Evolutionary conservation across 495 filamentous ascomycete genomes (phyloP), one percentile per base, ranked within the genome.

Genomic region (Haplographium delicatum): DNA sequence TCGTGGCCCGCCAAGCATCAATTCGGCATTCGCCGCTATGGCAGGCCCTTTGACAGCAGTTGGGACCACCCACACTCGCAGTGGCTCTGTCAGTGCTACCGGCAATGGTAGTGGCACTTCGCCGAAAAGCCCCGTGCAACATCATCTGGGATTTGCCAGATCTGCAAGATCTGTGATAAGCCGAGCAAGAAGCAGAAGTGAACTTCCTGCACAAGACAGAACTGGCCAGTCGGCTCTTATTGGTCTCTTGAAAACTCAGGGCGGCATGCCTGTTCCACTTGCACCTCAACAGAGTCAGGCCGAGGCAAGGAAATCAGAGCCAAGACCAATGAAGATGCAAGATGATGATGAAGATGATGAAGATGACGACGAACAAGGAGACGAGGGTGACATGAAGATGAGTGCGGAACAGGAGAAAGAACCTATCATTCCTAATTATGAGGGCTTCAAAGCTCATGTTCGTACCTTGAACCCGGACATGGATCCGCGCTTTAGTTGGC

Each of bases 381-480:
- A 77, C 40, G 75, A 80, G 28, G 61, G 53, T 9, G 73, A 75
- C 30, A 61, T 76, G 45, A 71, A 73, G 53, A 56, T 68, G 5
- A 68, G 76, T 25, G 63, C 68, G 4, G 66, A 65, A 55, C 68
- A 67, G 43, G 61, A 73, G n/a, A 60, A 67, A 6, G 68, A 74
- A 35, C 63, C 64, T n/a, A 85, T 86, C 47, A 72, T 83, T 19
- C 89, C 91, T 4, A 91, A 80, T 6, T 65, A 80, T 15, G 79
- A 82, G 44, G 89, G 90, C 4, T 96, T 96, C 67, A 81, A 80
- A 53, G 69, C 76, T 9, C 88, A 95, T 64, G 77, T 94, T 16
- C 69, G 79, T 52, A 72, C 80, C 55, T 65, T 89, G 26, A 91
- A 91, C 56, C 87, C 89, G 10, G 34, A 53, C 2, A 65, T 79